Base-by-base conservation (phyloP, 148 eudicot genomes). In the Euryodendron excelsum region DNA sequence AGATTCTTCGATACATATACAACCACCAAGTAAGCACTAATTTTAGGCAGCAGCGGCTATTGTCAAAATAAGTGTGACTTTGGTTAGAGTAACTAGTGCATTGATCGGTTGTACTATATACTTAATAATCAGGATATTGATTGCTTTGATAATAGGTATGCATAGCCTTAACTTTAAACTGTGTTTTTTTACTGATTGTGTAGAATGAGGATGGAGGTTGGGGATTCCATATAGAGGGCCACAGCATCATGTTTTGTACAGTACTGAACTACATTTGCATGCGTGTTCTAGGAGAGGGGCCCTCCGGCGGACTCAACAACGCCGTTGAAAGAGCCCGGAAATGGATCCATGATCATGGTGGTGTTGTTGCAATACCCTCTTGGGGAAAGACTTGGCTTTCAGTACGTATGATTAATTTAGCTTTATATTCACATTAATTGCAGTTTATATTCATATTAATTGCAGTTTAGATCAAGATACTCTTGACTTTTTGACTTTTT, bases 351-450 rank as follows among this genome's bases (percentile, higher is more conserved):
- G 28, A 67, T 37, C 71, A 67, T 39, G 71, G 48, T 3, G 71
- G 71, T 21, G 71, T 11, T 36, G 71, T 67, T 21, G 71, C 71
- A 21, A 74, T 82, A 3, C 88, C 88, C 67, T 85, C 85, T 33
- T 85, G 88, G 85, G 88, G 88, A 9, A 85, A 85, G 76, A 73
- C 77, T 52, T 85, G 85, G 85, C 83, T 85, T 36, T 61, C 88
- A 37, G 88, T 85, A 69, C 14, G 1, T 12, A 39, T 17, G 39
- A 31, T 31, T 37, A 34, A 14, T 18, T 13, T 10, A 1, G 3
- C 28, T 28, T 31, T 12, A 0, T 30, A 5, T 63, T 12, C 37
- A 3, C 28, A 4, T 56, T 63, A 14, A 30, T 31, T 5, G 13
- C 34, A 15, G 23, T 1, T 30, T 2, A 2, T 27, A 7, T 31